Conservation (phyloP, 768 basidiomycete species). For the Mycena leptocephala region DNA sequence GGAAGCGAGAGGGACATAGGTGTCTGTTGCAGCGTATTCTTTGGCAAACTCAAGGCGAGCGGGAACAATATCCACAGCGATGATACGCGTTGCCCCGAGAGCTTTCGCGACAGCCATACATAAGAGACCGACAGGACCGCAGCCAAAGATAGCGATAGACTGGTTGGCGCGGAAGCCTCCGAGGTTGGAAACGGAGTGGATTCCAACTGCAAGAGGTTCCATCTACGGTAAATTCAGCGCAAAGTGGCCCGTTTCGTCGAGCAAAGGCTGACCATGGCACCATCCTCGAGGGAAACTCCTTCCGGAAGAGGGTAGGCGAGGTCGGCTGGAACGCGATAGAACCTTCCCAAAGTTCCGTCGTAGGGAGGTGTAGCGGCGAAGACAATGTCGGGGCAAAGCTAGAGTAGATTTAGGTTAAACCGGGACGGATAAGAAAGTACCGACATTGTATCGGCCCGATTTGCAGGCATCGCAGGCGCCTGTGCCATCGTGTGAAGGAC, state of each 20-base stretch:
- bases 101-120: slow-evolving; percentile 98
- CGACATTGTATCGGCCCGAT: slow-evolving; percentile 85
- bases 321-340: slow-evolving; percentile 90
- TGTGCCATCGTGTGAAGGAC: slow-evolving; percentile 31
- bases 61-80: slow-evolving; percentile 88
- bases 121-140: slow-evolving; percentile 89
- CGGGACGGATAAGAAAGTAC: slow-evolving; percentile 30
- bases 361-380: slow-evolving; percentile 96
- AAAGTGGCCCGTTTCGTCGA: not conserved
- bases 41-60: slow-evolving; percentile 91
- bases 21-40: slow-evolving; percentile 86
- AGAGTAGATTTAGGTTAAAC: not conserved
- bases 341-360: slow-evolving; percentile 69
- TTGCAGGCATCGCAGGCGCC: slow-evolving; percentile 88
- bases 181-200: slow-evolving; percentile 89
- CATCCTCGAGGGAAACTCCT: slow-evolving; percentile 92
- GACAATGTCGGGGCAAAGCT: slow-evolving; percentile 90
- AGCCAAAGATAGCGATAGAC: slow-evolving; percentile 89
- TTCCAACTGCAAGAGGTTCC: slow-evolving; percentile 94
- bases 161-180: slow-evolving; percentile 83
- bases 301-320: slow-evolving; percentile 88
- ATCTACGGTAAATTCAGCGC: slow-evolving; percentile 65
- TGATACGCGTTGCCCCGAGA: slow-evolving; percentile 86
- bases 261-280: slow-evolving; percentile 82
- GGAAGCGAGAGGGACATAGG: slow-evolving; percentile 74